phyloP scores from a whole-genome alignment of 257 asterid species.

The Dorcoceras hygrometricum region DNA sequence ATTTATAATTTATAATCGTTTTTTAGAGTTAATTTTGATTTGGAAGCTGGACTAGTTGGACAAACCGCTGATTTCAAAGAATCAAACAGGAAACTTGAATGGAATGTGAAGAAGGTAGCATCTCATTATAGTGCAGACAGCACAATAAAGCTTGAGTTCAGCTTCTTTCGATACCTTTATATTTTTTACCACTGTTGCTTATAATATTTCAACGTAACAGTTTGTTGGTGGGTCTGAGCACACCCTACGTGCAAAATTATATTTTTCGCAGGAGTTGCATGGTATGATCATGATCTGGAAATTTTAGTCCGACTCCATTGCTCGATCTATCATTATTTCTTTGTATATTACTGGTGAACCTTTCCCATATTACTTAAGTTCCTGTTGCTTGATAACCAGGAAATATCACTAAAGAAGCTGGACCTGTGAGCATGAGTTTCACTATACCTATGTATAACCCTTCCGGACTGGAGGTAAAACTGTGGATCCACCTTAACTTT shows the following conservation, averaged over 20 bases:
- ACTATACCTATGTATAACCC: slow-evolving; percentile 97
- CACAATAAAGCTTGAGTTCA: slow-evolving; percentile 10
- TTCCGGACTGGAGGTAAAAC: slow-evolving; percentile 88
- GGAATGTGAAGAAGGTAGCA: slow-evolving; percentile 89
- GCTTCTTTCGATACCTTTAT: neutral
- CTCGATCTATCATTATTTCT: slow-evolving; percentile 8
- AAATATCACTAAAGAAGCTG: slow-evolving; percentile 96
- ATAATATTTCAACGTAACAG: slow-evolving; percentile 41
- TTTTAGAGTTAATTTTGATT: slow-evolving; percentile 82
- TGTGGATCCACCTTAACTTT: neutral
- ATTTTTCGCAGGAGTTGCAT: slow-evolving; percentile 87
- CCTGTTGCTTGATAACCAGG: slow-evolving; percentile 44
- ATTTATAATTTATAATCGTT: slow-evolving; percentile 10
- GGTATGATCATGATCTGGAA: slow-evolving; percentile 44
- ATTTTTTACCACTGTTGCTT: slow-evolving; percentile 29
- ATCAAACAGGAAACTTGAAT: slow-evolving; percentile 77
- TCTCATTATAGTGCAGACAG: slow-evolving; percentile 26
- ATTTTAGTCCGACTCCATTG: slow-evolving; percentile 5
- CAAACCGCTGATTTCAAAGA: slow-evolving; percentile 94
- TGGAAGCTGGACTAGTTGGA: slow-evolving; percentile 91
- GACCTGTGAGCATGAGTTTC: slow-evolving; percentile 98
- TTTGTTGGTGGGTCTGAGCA: slow-evolving; percentile 92
- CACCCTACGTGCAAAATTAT: slow-evolving; percentile 90
- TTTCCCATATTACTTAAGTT: slow-evolving; percentile 15
- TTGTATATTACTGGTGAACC: neutral